A percentile compares a stretch with the other conserved stretches of the same genome.
Evolutionary conservation across 1,284 basidiomycete genomes (phyloP).

Genomic region (Polyporus tsugae): DNA sequence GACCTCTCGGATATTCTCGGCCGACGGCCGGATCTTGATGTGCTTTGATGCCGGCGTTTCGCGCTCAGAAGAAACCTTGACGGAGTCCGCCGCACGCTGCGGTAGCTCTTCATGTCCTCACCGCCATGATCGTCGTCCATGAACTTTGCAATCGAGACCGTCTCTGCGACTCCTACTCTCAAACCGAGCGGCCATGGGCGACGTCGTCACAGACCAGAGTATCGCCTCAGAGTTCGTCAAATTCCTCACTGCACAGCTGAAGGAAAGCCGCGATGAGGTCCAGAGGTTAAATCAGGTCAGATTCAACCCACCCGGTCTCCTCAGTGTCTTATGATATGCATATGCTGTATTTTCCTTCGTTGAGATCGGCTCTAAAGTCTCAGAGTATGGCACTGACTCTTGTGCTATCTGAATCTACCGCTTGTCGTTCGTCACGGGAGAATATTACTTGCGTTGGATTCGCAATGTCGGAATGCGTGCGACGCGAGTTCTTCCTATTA

Average conservation of each 20-base stretch:
- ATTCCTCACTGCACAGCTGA: constrained; percentile 24
- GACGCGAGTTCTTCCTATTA: not conserved
- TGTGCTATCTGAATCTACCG: no score
- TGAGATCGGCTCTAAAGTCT: no score
- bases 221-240: constrained; percentile 26
- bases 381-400: no score
- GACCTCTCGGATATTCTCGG: not conserved
- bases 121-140: not conserved
- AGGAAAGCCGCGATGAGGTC: constrained; percentile 22
- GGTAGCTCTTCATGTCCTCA: not conserved
- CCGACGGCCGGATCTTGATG: constrained; percentile 1
- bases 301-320: not conserved
- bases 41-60: not conserved
- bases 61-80: not conserved
- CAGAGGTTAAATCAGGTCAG: constrained; percentile 16
- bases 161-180: not conserved
- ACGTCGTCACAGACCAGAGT: constrained; percentile 1
- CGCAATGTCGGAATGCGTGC: not conserved
- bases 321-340: no score
- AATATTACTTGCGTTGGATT: not conserved
- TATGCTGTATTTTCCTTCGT: no score
- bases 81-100: not conserved
- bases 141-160: not conserved
- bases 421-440: no score
- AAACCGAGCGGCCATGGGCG: constrained; percentile 11